Base-by-base conservation (phyloP, 2,329 filamentous ascomycete genomes). In the Seiridium cupressi region DNA sequence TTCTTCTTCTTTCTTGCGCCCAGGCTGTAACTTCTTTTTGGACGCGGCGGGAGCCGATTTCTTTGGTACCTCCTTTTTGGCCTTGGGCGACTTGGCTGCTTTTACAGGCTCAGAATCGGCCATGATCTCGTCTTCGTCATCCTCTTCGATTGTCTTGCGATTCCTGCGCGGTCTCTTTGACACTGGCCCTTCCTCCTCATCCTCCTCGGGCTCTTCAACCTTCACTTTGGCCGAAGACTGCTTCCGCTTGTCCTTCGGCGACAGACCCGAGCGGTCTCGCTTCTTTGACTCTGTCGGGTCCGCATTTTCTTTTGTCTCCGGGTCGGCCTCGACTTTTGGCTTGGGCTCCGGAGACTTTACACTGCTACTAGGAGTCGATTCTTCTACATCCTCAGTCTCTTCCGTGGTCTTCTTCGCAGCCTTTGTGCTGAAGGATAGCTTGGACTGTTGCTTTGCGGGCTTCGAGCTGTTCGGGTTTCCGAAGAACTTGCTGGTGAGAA, bases 401-500 rank as follows among this genome's bases (percentile, higher is more conserved):
- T 71, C 63, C 55, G 74, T 72, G 51, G 71, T 63, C 66, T 76
- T 77, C 62, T 74, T 70, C 26, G 68, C 44, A 3, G 79, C 54
- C 70, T 85, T 87, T 54, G 86, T 87, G 42, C 87, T 86, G 70
- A 96, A 96, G 0, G 89, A 84, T 44, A 96, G 78, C 66, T 88
- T 95, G 1, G 91, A 89, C 74, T 97, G 92, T 72, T 92, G 89
- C 34, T 53, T 53, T 10, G 86, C 84, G 0, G 83, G 75, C 66
- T 83, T 84, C 4, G 82, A 74, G 55, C 86, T 88, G 68, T 85
- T 85, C 34, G 84, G 81, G 47, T 85, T 83, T 26, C 86, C 86
- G 72, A 97, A 96, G 78, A 97, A 97, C 73, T 94, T 95, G 63
- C 94, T 98, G 65, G 59, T 63, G 57, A 47, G 34, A 26, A 56